phyloP scores from a whole-genome alignment of 2,329 filamentous ascomycete genomes.

The Trichoderma cornu-damae region DNA sequence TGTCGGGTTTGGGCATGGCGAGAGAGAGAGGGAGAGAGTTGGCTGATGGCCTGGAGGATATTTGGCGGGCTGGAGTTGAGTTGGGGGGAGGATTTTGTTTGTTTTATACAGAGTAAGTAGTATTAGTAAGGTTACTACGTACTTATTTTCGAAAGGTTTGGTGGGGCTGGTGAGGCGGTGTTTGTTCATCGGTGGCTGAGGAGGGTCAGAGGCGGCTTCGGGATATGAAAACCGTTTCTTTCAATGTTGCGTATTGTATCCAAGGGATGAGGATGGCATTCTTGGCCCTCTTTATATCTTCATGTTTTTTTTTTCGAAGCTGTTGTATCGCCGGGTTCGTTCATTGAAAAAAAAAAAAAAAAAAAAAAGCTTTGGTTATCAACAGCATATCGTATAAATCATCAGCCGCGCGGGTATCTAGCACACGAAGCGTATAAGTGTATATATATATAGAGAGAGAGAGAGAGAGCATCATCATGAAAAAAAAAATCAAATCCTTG shows the following conservation, averaged over 20 bases:
- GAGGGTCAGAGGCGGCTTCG: neutral
- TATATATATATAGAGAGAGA: too few relatives aligned
- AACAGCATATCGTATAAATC: neutral
- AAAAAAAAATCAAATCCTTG: neutral
- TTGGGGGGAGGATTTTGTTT: constrained; percentile 2
- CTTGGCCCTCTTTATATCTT: rapidly evolving
- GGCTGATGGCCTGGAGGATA: neutral
- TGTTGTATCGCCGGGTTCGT: neutral
- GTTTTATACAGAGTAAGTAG: neutral
- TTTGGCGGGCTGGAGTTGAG: neutral
- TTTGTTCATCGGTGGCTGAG: neutral
- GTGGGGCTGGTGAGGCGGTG: constrained; percentile 6
- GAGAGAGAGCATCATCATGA: neutral
- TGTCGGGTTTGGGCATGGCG: constrained; percentile 52
- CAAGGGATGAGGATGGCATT: neutral
- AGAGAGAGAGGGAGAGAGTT: neutral
- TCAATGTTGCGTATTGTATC: too few relatives aligned
- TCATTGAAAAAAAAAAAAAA: neutral
- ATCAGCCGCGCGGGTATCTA: constrained; percentile 2
- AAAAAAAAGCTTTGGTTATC: neutral
- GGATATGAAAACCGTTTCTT: neutral
- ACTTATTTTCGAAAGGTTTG: too few relatives aligned
- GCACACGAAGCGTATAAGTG: too few relatives aligned
- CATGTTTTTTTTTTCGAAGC: neutral
- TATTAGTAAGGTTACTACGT: too few relatives aligned